Evolutionary conservation across 164 flowering plant genomes (phyloP).

Genomic region (Houttuynia cordata): DNA sequence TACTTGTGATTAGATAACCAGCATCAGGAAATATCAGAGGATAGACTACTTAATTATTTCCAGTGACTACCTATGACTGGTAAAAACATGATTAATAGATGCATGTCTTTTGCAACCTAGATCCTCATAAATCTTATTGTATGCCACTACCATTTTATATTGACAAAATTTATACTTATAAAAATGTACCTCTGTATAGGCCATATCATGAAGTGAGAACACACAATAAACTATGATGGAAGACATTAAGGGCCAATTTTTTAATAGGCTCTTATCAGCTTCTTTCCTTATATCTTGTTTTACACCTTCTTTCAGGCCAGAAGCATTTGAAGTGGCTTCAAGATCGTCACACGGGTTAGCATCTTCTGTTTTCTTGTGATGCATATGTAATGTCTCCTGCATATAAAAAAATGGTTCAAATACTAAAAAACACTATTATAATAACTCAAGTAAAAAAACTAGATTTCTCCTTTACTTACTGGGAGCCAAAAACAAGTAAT

Average conservation of each 20-base stretch:
- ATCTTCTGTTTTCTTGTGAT: slow-evolving; percentile 7
- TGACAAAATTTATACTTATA: no score
- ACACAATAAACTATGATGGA: slow-evolving; percentile 60
- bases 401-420: background rate
- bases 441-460: no score
- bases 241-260: slow-evolving; percentile 87
- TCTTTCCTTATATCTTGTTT: slow-evolving; percentile 23
- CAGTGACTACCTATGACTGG: no score
- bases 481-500: slow-evolving; percentile 36
- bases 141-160: background rate
- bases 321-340: slow-evolving; percentile 11
- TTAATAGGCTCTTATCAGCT: slow-evolving; percentile 33
- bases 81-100: background rate
- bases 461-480: slow-evolving; percentile 17
- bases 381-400: slow-evolving; percentile 60
- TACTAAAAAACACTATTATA: background rate
- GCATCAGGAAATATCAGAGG: no score
- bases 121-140: no score
- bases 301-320: slow-evolving; percentile 3
- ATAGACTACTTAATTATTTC: no score
- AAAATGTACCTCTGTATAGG: slow-evolving; percentile 58
- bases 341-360: slow-evolving; percentile 7
- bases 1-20: no score
- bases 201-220: slow-evolving; percentile 75
- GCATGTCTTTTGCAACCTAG: background rate